Evolutionary conservation across 2,329 filamentous ascomycete species (phyloP), one percentile per base, ranked within the genome.

Genomic region (Ilyonectria sp.): DNA sequence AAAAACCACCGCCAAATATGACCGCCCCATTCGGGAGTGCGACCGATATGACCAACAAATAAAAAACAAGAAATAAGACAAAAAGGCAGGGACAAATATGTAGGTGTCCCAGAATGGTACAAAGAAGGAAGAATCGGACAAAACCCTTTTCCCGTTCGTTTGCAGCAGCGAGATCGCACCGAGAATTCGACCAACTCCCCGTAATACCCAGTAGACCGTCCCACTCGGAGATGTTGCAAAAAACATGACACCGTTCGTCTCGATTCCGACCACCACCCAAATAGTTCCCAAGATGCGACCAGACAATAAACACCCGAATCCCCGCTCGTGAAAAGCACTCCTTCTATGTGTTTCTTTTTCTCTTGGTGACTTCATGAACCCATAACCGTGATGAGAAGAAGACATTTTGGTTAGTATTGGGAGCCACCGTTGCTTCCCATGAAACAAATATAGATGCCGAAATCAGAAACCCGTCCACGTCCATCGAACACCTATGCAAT

Each of bases 291-390:
- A 66, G 78, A 77, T 77, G 75, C 76, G 75, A 79, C 77, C 73
- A 79, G 77, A 79, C 81, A 81, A 83, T 78, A 74, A 77, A 77
- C 76, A 79, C 77, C 75, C 68, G 65, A 69, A 71, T 71, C 71
- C 71, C 76, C 78, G 70, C 73, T 77, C 76, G 69, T 74, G 74
- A 74, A 76, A 77, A 75, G 73, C 75, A 78, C 74, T 72, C 75
- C 74, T 72, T 76, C 87, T 86, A 86, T 85, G 73, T 85, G 84
- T 80, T 82, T 82, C 76, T 78, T 77, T 79, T 77, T 68, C 55
- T 76, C 73, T 79, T 81, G 79, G 80, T 81, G 78, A 82, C 84
- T 84, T 86, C 80, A 75, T 86, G 71, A 78, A 84, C 84, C 81
- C 86, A 74, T 75, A 55, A 71, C 74, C 75, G 69, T 68, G 66